phyloP scores from a whole-genome alignment of 106 monocot species.

The Dioscorea zingiberensis region DNA sequence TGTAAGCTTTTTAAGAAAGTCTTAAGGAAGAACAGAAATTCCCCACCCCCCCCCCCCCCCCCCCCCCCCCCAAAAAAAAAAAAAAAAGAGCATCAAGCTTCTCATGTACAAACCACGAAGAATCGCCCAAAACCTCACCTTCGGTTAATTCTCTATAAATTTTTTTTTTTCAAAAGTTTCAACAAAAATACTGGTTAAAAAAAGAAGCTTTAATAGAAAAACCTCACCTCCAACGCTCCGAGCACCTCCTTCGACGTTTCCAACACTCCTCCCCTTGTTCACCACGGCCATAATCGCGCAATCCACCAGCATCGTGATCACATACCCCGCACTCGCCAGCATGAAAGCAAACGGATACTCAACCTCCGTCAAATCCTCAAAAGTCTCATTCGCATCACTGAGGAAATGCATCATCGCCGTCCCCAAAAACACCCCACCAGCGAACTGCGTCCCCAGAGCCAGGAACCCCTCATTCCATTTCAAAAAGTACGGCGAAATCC shows the following conservation, averaged over 20 bases:
- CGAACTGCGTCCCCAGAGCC: constrained; percentile 69
- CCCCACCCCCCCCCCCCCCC: too few relatives aligned
- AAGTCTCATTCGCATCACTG: constrained; percentile 65
- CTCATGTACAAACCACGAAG: too few relatives aligned
- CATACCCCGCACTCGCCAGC: constrained; percentile 60
- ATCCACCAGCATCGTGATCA: constrained; percentile 73
- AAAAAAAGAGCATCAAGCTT: too few relatives aligned
- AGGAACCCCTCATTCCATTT: constrained; percentile 82
- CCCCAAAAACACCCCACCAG: constrained; percentile 91
- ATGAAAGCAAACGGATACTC: constrained; percentile 78
- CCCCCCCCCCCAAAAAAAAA: too few relatives aligned
- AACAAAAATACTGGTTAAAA: too few relatives aligned
- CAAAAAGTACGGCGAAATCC: constrained; percentile 71
- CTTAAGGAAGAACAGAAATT: too few relatives aligned
- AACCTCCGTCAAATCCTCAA: constrained; percentile 43
- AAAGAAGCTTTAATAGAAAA: too few relatives aligned
- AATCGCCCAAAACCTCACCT: too few relatives aligned
- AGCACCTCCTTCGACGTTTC: background rate
- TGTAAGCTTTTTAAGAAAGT: too few relatives aligned
- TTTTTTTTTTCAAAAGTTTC: too few relatives aligned
- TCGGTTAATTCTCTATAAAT: too few relatives aligned
- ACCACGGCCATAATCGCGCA: constrained; percentile 31
- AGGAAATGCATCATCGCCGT: constrained; percentile 86
- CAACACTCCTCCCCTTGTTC: constrained; percentile 9
- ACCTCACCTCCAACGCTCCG: constrained; percentile 11